Evolutionary conservation across 805 yeast genomes (phyloP).

Genomic region (Cyberlindnera japonica): DNA sequence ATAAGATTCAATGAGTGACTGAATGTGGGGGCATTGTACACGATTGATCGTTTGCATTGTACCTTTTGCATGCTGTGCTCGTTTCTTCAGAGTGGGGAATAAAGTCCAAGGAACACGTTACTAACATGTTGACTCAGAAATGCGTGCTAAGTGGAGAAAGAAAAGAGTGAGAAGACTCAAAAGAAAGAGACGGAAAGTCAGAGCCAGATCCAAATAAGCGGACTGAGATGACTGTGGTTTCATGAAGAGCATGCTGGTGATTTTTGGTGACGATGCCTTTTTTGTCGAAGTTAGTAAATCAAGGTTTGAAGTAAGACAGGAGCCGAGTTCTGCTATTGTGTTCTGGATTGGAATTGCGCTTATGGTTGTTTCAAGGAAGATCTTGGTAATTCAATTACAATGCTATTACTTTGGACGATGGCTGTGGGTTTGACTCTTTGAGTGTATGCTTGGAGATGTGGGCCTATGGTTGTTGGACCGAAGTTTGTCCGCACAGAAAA

Average conservation of each 20-base stretch:
- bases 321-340: neutral
- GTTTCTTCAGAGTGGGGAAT: neutral
- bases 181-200: constrained; percentile 99
- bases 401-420: constrained; percentile 1
- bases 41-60: too few species aligned
- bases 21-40: neutral
- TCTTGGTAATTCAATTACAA: constrained; percentile 3
- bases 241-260: constrained; percentile 1
- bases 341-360: neutral
- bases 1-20: neutral
- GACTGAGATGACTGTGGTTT: constrained; percentile 25
- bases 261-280: constrained; percentile 4
- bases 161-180: constrained; percentile 99
- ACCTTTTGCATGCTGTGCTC: too few species aligned
- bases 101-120: neutral
- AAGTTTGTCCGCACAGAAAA: constrained; percentile 14
- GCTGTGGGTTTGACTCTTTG: neutral
- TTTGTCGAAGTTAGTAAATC: constrained; percentile 3
- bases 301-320: neutral
- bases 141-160: constrained; percentile 99
- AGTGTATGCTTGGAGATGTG: neutral
- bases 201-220: constrained; percentile 99
- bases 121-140: constrained; percentile 35
- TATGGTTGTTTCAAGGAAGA: constrained; percentile 7
- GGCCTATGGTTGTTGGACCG: constrained; percentile 1